These are phyloP conservation scores for Scytalidium lignicola DNA, from an alignment of 2,329 filamentous ascomycete species.

Conservation along the genomic window DNA sequence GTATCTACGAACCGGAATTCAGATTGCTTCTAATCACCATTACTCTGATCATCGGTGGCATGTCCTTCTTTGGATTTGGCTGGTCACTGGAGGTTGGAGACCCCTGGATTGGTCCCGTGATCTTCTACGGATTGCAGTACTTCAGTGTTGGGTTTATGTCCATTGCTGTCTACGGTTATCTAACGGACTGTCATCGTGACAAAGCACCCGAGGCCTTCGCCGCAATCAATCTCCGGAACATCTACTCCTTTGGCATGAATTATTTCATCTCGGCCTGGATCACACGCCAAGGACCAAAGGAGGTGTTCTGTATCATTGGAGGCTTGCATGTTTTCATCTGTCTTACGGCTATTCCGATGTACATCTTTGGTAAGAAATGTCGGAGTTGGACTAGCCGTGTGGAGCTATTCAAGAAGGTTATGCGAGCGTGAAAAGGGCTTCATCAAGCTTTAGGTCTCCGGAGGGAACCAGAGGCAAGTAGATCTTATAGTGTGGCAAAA, in stretches of 20 bases:
- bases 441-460: neutral
- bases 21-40: constrained; percentile 23
- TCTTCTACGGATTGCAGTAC: constrained; percentile 32
- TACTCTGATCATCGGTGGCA: constrained; percentile 22
- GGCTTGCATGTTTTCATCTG: constrained; percentile 31
- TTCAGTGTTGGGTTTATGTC: constrained; percentile 31
- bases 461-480: neutral
- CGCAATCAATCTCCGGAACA: constrained; percentile 32
- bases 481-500: neutral
- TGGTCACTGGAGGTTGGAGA: constrained; percentile 22
- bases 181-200: constrained; percentile 34
- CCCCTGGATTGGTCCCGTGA: constrained; percentile 21
- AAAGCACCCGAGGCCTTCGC: constrained; percentile 36
- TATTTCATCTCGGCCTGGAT: constrained; percentile 32
- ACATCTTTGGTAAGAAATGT: constrained; percentile 30
- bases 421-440: constrained; percentile 9
- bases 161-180: constrained; percentile 32
- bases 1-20: constrained; percentile 33
- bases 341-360: constrained; percentile 29
- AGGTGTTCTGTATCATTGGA: constrained; percentile 29
- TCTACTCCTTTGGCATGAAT: constrained; percentile 31
- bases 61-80: constrained; percentile 34
- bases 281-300: constrained; percentile 24
- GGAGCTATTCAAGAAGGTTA: constrained; percentile 24
- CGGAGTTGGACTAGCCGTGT: constrained; percentile 27